Base-by-base conservation (phyloP, 306 rosid genomes). In the Casuarina glauca region DNA sequence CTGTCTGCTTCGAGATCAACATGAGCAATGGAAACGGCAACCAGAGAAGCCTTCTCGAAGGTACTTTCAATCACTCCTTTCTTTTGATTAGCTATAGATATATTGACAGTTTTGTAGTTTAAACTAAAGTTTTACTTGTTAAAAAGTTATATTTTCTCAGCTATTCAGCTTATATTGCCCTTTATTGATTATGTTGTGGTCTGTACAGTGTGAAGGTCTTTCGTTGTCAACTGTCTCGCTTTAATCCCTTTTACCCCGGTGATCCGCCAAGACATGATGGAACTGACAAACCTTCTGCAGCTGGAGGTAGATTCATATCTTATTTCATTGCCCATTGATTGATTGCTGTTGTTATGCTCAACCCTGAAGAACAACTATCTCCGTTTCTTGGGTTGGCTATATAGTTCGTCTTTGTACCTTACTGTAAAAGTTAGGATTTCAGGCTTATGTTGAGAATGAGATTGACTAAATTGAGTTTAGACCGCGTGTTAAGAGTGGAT, bases 121-220 rank as follows among this genome's bases (percentile, higher is more conserved):
- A 17, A 42, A 17, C 42, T 66, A 66, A 66, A 7, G 15, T n/a
- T 36, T 41, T 66, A 66, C 20, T 41, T 9, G 41, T 32, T 63
- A 78, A 11, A 46, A 54, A 7, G 54, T 66, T 69, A 77, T 42
- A 42, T 16, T 67, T 76, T 64, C 4, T 42, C 20, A 67, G 66
- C 71, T 42, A 35, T 71, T 67, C 15, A 32, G 36, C 60, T 75
- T 75, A 61, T 39, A 49, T 42, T 16, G 3, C 44, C 58, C 81
- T 70, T 71, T 26, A 26, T 85, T 82, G 76, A 81, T 80, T 74
- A 6, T 73, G 76, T 48, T 15, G 50, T 85, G 48, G 5, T 78
- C 83, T 87, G 79, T 62, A 43, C 73, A 94, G 98, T 85, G 97
- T 92, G 89, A 92, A 94, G 95, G 97, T 91, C 73, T 90, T 90